These are phyloP conservation scores for Fusarium neocosmosporiellum DNA, from an alignment of 2,329 filamentous ascomycete species.

Conservation along the genomic window DNA sequence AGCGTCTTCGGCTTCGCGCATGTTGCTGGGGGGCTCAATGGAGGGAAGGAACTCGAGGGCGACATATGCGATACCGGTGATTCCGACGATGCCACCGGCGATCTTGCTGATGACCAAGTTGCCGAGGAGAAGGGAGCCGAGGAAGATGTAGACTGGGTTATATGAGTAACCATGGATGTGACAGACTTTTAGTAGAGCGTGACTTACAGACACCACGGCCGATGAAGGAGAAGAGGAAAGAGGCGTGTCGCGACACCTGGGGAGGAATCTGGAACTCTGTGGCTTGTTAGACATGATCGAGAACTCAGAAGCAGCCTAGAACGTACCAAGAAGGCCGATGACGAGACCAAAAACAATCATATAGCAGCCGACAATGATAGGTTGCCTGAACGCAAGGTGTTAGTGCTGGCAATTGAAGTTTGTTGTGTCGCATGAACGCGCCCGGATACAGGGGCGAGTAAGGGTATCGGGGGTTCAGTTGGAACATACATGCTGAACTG, in stretches of 20 bases:
- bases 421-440: background rate
- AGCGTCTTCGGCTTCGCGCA: conserved; percentile 77
- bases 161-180: background rate
- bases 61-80: conserved; percentile 82
- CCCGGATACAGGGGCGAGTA: background rate
- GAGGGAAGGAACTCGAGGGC: conserved; percentile 81
- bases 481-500: conserved; percentile 66
- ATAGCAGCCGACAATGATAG: conserved; percentile 84
- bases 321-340: conserved; percentile 72
- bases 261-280: conserved; percentile 94
- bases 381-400: conserved; percentile 35
- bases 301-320: conserved; percentile 13
- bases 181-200: background rate
- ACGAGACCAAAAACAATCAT: conserved; percentile 90
- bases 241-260: conserved; percentile 91
- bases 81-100: conserved; percentile 80
- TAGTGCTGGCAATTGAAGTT: conserved; percentile 17
- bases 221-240: conserved; percentile 97
- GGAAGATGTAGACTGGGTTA: conserved; percentile 88
- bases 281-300: conserved; percentile 34
- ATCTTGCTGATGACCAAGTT: conserved; percentile 74
- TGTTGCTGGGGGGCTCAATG: conserved; percentile 83
- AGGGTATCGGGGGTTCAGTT: background rate
- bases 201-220: conserved; percentile 92
- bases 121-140: conserved; percentile 86